phyloP scores from a whole-genome alignment of 2,329 filamentous ascomycete genomes.

The Trichophyton benhamiae region DNA sequence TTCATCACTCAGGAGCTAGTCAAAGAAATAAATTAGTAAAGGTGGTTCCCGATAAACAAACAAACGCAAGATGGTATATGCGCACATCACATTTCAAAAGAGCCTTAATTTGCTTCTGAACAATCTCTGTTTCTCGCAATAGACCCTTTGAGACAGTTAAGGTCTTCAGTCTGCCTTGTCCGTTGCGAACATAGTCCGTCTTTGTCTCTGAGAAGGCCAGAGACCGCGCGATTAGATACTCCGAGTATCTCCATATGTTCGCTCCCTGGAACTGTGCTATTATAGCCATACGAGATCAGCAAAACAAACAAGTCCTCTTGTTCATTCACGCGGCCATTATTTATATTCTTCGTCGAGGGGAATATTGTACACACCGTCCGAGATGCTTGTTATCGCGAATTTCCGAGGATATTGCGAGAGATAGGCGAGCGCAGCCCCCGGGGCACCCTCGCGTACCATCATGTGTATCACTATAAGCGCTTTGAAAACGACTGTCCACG shows the following conservation, averaged over 20 bases:
- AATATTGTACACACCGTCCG: slow-evolving; percentile 57
- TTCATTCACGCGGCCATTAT: slow-evolving; percentile 14
- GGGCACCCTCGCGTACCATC: slow-evolving; percentile 92
- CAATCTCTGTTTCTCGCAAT: slow-evolving; percentile 76
- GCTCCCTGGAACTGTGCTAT: slow-evolving; percentile 84
- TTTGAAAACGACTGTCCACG: slow-evolving; percentile 99
- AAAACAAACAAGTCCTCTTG: neutral
- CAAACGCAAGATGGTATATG: slow-evolving; percentile 13
- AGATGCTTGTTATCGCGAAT: slow-evolving; percentile 79
- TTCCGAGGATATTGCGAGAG: slow-evolving; percentile 70
- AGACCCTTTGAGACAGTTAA: slow-evolving; percentile 84
- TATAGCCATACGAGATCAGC: neutral
- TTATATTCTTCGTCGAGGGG: slow-evolving; percentile 18
- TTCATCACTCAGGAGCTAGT: slow-evolving; percentile 69
- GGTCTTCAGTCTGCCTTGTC: slow-evolving; percentile 71
- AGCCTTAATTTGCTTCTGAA: slow-evolving; percentile 77
- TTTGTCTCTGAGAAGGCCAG: slow-evolving; percentile 72
- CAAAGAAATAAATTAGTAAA: slow-evolving; percentile 12
- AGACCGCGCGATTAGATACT: slow-evolving; percentile 73
- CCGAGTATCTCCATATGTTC: slow-evolving; percentile 84
- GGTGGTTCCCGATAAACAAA: slow-evolving; percentile 6
- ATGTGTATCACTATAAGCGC: slow-evolving; percentile 87
- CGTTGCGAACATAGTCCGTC: slow-evolving; percentile 76
- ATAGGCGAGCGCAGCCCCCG: slow-evolving; percentile 75
- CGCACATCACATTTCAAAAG: slow-evolving; percentile 80